These are phyloP conservation scores for Massariosphaeria phaeospora DNA, from an alignment of 495 filamentous ascomycete genomes.

Conservation along the genomic window DNA sequence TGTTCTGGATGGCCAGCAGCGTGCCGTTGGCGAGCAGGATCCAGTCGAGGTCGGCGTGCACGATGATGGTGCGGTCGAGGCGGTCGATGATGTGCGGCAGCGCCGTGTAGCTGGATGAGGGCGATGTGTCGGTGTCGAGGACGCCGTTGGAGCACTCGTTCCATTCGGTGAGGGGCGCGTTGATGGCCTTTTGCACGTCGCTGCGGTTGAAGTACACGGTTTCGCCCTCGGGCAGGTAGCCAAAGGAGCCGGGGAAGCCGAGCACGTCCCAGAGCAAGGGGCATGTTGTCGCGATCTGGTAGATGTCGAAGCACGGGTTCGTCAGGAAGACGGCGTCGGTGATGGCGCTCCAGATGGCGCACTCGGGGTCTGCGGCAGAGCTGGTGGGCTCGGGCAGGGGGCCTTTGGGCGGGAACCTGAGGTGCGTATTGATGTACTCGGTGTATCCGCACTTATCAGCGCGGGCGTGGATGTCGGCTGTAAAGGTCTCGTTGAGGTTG, in stretches of 20 bases:
- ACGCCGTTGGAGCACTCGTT: constrained; percentile 30
- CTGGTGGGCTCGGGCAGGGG: constrained; percentile 41
- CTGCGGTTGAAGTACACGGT: constrained; percentile 70
- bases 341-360: constrained; percentile 51
- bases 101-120: constrained; percentile 37
- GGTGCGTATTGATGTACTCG: constrained; percentile 52
- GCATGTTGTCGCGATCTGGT: constrained; percentile 50
- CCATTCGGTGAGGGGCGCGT: constrained; percentile 28
- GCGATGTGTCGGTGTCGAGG: constrained; percentile 32
- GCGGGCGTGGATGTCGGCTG: constrained; percentile 45
- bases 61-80: constrained; percentile 64
- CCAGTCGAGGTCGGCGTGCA: constrained; percentile 60
- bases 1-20: constrained; percentile 71
- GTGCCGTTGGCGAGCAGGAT: constrained; percentile 63
- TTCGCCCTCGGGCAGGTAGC: constrained; percentile 43
- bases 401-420: constrained; percentile 55
- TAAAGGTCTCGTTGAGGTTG: constrained; percentile 53
- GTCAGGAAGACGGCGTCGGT: constrained; percentile 44
- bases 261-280: constrained; percentile 49
- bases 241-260: constrained; percentile 44
- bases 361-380: constrained; percentile 36
- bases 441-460: constrained; percentile 55
- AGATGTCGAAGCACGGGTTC: constrained; percentile 62
- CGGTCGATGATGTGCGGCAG: constrained; percentile 69
- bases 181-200: constrained; percentile 63